A percentile compares a stretch with the other conserved stretches of the same genome.
Conservation (phyloP, 1,284 basidiomycete genomes). For the Rhizoctonia solani region DNA sequence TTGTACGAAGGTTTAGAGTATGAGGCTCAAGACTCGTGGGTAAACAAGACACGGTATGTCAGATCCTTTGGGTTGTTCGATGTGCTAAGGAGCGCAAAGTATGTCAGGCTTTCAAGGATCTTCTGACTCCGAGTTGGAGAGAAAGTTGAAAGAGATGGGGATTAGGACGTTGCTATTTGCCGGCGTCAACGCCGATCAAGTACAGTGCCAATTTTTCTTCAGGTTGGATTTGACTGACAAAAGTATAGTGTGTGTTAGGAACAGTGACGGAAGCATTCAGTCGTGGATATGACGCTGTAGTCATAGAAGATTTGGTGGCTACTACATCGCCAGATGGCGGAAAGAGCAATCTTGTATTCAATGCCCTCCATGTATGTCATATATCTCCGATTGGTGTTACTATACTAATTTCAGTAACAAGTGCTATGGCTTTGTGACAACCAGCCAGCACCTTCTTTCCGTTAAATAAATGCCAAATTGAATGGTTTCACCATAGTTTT, state of each 20-base stretch:
- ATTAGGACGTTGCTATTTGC: constrained; percentile 64
- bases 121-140: constrained; percentile 59
- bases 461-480: too few species aligned
- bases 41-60: constrained; percentile 67
- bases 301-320: constrained; percentile 29
- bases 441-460: too few species aligned
- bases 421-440: constrained; percentile 30
- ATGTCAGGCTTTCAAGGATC: constrained; percentile 70
- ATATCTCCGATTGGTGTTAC: neutral
- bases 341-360: constrained; percentile 25
- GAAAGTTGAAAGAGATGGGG: constrained; percentile 65
- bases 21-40: constrained; percentile 66
- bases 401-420: neutral
- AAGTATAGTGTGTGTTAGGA: constrained; percentile 38
- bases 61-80: neutral
- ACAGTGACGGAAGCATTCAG: constrained; percentile 25
- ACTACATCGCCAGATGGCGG: constrained; percentile 24
- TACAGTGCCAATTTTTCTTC: neutral
- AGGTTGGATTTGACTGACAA: neutral
- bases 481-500: too few species aligned
- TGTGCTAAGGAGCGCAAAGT: constrained; percentile 44
- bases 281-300: constrained; percentile 24
- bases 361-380: constrained; percentile 22
- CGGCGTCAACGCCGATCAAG: constrained; percentile 68
- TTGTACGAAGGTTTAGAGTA: constrained; percentile 65